Evolutionary conservation across 352 stramenopile genomes (phyloP), one percentile per base, ranked within the genome.

Genomic region (Albugo laibachii): DNA sequence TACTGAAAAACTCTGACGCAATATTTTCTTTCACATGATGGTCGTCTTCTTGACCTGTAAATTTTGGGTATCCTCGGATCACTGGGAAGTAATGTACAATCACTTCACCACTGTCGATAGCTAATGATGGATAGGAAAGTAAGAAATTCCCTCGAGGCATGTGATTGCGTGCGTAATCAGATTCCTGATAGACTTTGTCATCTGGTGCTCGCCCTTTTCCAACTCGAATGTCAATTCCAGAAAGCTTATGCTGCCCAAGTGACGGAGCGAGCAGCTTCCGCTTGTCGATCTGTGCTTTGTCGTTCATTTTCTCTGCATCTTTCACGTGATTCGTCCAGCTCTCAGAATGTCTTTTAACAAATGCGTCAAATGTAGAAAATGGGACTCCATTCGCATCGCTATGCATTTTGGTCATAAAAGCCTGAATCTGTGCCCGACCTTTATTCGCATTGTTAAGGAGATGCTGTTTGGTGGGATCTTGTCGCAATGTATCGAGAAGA

Each of bases 11-110:
- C 66, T 70, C 81, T 24, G 69, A 83, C 45, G 83, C 39, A 35
- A 74, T 48, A 4, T n/a, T 31, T 8, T n/a, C 11, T 11, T 48
- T 24, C 35, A 52, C n/a, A 44, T 87, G 69, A 12, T 58, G 70
- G 51, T 81, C 72, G 54, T 88, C 75, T 27, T 88, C 75, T 45
- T 88, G 75, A 13, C 75, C 75, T 15, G 72, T 83, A 20, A 88
- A 88, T 53, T 88, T 88, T 41, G 66, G 66, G 50, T 83, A 85
- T 15, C 68, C 75, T 36, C 75, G 72, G 6, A 88, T 19, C 5
- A 88, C 37, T 0, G 75, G 75, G 39, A 88, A 79, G 42, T 60
- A 54, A 13, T 61, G 36, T 18, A 50, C n/a, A n/a, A n/a, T n/a
- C n/a, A n/a, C n/a, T n/a, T 55, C 24, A 15, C 13, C 2, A 20